These are phyloP conservation scores for Trichoderma aggressivum DNA, from an alignment of 2,329 filamentous ascomycete genomes.

Conservation along the genomic window DNA sequence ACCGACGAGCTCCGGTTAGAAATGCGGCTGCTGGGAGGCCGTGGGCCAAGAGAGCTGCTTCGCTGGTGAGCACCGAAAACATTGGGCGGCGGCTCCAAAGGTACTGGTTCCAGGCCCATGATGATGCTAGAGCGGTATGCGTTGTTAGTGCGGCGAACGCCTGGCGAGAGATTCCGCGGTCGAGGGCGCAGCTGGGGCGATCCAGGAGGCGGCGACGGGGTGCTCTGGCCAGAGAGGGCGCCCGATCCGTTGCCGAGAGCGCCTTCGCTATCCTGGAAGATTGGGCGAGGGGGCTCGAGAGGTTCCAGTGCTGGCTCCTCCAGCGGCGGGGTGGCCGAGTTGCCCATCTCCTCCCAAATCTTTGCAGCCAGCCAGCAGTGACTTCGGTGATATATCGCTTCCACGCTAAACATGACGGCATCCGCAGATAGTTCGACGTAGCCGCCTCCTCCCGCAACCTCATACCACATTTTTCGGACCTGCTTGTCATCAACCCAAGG, in stretches of 20 bases:
- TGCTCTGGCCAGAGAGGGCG: slow-evolving; percentile 22
- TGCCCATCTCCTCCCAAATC: slow-evolving; percentile 43
- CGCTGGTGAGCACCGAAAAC: slow-evolving; percentile 30
- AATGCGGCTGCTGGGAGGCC: slow-evolving; percentile 33
- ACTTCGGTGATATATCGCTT: slow-evolving; percentile 57
- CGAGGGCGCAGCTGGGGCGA: slow-evolving; percentile 35
- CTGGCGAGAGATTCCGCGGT: slow-evolving; percentile 39
- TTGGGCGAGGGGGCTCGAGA: slow-evolving; percentile 36
- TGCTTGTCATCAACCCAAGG: slow-evolving; percentile 69
- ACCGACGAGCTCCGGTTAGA: slow-evolving; percentile 34
- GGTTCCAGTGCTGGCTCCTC: slow-evolving; percentile 38
- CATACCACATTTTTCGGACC: slow-evolving; percentile 69
- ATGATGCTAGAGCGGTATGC: slow-evolving; percentile 43
- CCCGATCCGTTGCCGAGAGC: slow-evolving; percentile 24
- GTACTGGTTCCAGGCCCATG: slow-evolving; percentile 43
- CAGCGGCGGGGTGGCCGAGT: slow-evolving; percentile 26
- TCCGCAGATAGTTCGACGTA: slow-evolving; percentile 58
- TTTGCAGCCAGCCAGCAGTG: slow-evolving; percentile 56
- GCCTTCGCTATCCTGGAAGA: slow-evolving; percentile 34
- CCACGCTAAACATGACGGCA: slow-evolving; percentile 58
- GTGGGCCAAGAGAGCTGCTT: slow-evolving; percentile 36
- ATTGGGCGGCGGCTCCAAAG: slow-evolving; percentile 35
- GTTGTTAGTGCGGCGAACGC: slow-evolving; percentile 30
- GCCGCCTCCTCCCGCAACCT: slow-evolving; percentile 62
- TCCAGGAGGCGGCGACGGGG: slow-evolving; percentile 30